A percentile compares a stretch with the other conserved stretches of the same genome.
Conservation (phyloP, 352 stramenopile species). For the Peronospora belbahrii region DNA sequence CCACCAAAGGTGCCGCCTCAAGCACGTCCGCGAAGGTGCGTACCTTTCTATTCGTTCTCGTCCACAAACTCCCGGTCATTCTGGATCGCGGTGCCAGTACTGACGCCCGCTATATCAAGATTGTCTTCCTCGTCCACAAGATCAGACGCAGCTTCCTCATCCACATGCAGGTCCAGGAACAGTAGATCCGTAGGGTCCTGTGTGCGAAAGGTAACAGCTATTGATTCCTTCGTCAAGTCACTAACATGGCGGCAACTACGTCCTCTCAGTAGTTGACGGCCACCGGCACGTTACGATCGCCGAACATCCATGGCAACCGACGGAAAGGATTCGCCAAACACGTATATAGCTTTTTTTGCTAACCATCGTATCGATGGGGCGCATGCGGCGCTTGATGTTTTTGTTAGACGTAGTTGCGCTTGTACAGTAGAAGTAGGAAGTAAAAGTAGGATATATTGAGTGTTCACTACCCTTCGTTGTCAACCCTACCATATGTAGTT, state of each 20-base stretch:
- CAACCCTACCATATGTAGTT: no score
- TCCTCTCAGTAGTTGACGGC: slow-evolving; percentile 57
- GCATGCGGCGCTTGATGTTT: slow-evolving; percentile 18
- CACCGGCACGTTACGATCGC: slow-evolving; percentile 49
- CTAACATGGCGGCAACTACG: slow-evolving; percentile 48
- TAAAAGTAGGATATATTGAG: no score
- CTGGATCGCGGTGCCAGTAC: slow-evolving; percentile 36
- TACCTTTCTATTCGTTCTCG: slow-evolving; percentile 31
- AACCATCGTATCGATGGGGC: slow-evolving; percentile 27
- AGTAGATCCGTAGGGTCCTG: slow-evolving; percentile 19
- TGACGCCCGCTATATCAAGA: slow-evolving; percentile 34
- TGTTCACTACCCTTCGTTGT: no score
- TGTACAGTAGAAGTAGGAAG: no score
- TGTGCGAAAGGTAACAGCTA: not conserved
- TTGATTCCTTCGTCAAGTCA: slow-evolving; percentile 33
- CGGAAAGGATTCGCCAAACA: slow-evolving; percentile 56
- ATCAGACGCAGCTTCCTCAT: slow-evolving; percentile 22
- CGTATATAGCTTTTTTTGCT: slow-evolving; percentile 39
- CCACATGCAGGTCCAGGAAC: slow-evolving; percentile 34
- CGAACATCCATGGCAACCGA: slow-evolving; percentile 36
- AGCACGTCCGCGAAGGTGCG: slow-evolving; percentile 57
- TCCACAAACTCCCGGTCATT: slow-evolving; percentile 72
- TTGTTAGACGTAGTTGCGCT: no score
- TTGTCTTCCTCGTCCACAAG: slow-evolving; percentile 44
- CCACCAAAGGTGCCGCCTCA: slow-evolving; percentile 3